phyloP scores from a whole-genome alignment of 371 early-diverging fungal species.

The Basidiobolus meristosporus region DNA sequence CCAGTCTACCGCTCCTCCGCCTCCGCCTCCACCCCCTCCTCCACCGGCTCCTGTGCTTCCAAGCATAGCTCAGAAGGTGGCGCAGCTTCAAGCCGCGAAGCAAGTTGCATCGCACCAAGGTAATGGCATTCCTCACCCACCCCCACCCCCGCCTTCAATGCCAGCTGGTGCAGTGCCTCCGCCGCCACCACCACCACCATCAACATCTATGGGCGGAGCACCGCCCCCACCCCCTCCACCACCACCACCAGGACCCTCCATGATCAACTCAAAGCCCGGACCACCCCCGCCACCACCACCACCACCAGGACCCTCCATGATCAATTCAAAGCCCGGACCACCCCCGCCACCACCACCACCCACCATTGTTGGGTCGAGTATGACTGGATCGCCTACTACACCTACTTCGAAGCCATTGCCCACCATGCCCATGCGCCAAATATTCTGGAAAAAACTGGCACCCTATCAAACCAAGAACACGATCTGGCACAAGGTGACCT shows the following conservation, averaged over 20 bases:
- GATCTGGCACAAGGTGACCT: slow-evolving; percentile 8
- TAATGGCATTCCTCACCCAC: background rate
- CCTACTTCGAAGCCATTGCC: no score
- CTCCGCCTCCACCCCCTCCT: slow-evolving; percentile 7
- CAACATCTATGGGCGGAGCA: slow-evolving; percentile 6
- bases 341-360: slow-evolving; percentile 1
- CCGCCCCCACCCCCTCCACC: slow-evolving; percentile 3
- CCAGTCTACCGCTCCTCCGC: background rate
- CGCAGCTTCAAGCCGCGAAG: background rate
- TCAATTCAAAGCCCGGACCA: slow-evolving; percentile 4
- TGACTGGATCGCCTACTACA: no score
- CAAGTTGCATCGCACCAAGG: slow-evolving; percentile 1
- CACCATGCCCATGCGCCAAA: no score
- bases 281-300: slow-evolving; percentile 2
- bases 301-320: background rate
- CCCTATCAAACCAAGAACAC: slow-evolving; percentile 14
- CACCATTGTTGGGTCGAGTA: no score
- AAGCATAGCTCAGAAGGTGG: no score
- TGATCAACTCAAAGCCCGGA: slow-evolving; percentile 3
- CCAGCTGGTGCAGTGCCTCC: slow-evolving; percentile 6
- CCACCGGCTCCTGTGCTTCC: background rate
- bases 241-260: background rate
- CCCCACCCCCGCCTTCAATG: slow-evolving; percentile 8
- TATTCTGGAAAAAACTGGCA: slow-evolving; percentile 11
- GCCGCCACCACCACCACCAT: slow-evolving; percentile 15